Conservation (phyloP, 148 eudicot species). For the Tetragonia tetragonoides region DNA sequence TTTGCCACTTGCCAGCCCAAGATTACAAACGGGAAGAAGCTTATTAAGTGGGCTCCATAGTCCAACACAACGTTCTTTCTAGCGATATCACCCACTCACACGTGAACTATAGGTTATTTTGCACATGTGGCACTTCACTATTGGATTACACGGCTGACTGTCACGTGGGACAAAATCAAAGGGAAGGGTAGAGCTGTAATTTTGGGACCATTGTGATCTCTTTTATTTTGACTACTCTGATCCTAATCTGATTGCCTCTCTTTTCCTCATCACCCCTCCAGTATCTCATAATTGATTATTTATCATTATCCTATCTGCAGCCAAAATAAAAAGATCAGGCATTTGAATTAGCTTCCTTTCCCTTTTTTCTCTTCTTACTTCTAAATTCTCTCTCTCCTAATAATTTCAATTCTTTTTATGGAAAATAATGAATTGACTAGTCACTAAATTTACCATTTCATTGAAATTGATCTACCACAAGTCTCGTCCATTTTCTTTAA, state of each 20-base stretch:
- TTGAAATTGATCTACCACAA: too few species aligned
- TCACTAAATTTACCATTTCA: too few species aligned
- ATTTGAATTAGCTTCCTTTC: slow-evolving; percentile 30
- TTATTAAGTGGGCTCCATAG: too few species aligned
- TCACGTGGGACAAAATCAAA: slow-evolving; percentile 20
- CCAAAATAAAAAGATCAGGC: slow-evolving; percentile 15
- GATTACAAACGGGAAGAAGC: too few species aligned
- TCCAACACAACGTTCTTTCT: too few species aligned
- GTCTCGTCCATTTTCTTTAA: too few species aligned
- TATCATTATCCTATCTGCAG: slow-evolving; percentile 18
- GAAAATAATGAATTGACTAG: too few species aligned
- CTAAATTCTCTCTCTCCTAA: too few species aligned
- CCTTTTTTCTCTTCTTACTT: background rate
- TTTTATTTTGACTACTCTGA: background rate
- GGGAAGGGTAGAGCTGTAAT: slow-evolving; percentile 22
- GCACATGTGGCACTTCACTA: slow-evolving; percentile 1
- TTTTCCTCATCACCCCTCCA: background rate
- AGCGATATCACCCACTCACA: slow-evolving; percentile 17
- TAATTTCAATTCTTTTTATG: too few species aligned
- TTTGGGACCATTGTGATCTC: slow-evolving; percentile 21
- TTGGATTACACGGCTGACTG: slow-evolving; percentile 9
- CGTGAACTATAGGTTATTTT: slow-evolving; percentile 15
- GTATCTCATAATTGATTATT: background rate
- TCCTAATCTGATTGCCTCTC: slow-evolving; percentile 9
- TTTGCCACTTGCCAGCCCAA: too few species aligned